These are phyloP conservation scores for Penicillium sp. DNA, from an alignment of 2,329 filamentous ascomycete genomes.

Conservation along the genomic window DNA sequence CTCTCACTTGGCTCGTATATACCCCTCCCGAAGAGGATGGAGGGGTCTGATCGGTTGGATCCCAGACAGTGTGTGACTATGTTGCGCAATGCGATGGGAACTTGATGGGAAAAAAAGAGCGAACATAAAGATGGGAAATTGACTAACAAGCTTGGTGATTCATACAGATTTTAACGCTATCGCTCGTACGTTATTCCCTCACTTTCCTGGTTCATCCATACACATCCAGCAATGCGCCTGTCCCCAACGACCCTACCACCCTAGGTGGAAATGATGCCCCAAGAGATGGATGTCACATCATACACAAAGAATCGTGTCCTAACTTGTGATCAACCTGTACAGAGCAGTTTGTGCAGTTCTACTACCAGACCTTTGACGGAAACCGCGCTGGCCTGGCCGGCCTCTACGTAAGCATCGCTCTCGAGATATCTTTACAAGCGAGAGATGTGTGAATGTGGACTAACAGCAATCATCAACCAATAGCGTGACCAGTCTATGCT, in stretches of 20 bases:
- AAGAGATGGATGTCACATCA: neutral
- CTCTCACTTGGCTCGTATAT: neutral
- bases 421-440: neutral
- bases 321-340: conserved; percentile 24
- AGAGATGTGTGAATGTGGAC: neutral
- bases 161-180: conserved; percentile 39
- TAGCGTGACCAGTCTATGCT: conserved; percentile 85
- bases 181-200: conserved; percentile 38
- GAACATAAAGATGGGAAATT: neutral
- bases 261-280: neutral
- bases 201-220: neutral
- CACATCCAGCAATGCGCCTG: conserved; percentile 7
- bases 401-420: conserved; percentile 72
- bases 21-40: neutral
- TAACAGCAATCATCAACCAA: conserved; percentile 16
- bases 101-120: neutral
- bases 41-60: conserved; percentile 13
- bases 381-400: conserved; percentile 63
- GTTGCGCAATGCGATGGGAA: conserved; percentile 18
- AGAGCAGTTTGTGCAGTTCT: conserved; percentile 89
- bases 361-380: conserved; percentile 83
- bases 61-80: conserved; percentile 12
- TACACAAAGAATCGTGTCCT: conserved; percentile 12
- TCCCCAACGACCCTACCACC: conserved; percentile 10
- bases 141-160: conserved; percentile 15